Percentiles rank a stretch among this genome's conserved stretches.
These are phyloP conservation scores for Hordeum pubiflorum DNA, from an alignment of 202 grass and related monocot species.

Conservation along the genomic window DNA sequence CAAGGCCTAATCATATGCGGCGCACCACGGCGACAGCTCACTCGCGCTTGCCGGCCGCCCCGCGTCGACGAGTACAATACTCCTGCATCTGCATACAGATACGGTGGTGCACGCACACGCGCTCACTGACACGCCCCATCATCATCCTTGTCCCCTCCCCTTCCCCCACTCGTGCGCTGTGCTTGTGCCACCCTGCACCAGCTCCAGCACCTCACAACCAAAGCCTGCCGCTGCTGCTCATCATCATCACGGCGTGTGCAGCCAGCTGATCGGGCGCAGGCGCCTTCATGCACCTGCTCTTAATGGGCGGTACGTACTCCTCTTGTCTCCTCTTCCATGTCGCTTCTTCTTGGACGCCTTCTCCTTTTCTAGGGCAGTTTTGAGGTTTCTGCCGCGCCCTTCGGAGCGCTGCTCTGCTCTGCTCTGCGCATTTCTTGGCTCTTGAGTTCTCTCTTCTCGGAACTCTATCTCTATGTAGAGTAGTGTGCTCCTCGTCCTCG, in stretches of 20 bases:
- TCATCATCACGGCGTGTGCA: not conserved
- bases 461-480: not conserved
- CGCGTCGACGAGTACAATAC: not conserved
- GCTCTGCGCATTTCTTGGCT: not conserved
- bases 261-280: conserved; percentile 11
- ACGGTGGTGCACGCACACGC: not conserved
- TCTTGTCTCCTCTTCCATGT: not conserved
- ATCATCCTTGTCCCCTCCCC: conserved; percentile 25
- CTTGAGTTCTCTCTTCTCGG: conserved; percentile 12
- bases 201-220: not conserved
- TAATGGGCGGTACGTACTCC: conserved; percentile 16
- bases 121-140: not conserved
- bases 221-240: not conserved
- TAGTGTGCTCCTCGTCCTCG: too few species aligned
- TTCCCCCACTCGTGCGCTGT: not conserved
- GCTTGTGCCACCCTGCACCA: not conserved
- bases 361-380: not conserved
- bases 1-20: conserved; percentile 27
- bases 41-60: not conserved
- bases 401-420: too few species aligned
- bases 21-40: conserved; percentile 27
- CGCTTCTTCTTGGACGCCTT: not conserved
- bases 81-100: too few species aligned
- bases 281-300: not conserved
- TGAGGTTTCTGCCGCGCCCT: not conserved